These are phyloP conservation scores for Canavalia ensiformis DNA, from an alignment of 306 rosid genomes.

Conservation along the genomic window DNA sequence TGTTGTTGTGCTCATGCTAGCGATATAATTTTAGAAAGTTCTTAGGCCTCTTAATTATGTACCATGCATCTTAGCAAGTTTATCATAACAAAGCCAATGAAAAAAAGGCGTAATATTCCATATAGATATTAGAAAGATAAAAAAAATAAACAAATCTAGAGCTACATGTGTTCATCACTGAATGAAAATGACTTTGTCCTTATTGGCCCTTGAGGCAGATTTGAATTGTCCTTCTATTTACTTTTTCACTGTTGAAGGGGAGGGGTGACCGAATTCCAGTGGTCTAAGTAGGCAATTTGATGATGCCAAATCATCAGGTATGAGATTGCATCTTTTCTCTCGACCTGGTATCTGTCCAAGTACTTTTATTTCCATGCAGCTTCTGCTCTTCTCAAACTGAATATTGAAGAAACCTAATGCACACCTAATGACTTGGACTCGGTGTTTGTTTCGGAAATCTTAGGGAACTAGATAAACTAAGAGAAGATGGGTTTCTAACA, in stretches of 20 bases:
- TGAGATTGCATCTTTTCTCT: conserved; percentile 16
- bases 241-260: conserved; percentile 21
- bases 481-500: conserved; percentile 61
- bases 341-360: conserved; percentile 31
- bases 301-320: conserved; percentile 15
- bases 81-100: not conserved
- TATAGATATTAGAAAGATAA: not conserved
- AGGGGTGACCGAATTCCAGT: conserved; percentile 13
- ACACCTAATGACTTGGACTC: conserved; percentile 53
- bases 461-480: conserved; percentile 59
- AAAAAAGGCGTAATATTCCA: conserved; percentile 19
- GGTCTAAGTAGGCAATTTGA: conserved; percentile 22
- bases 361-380: conserved; percentile 34
- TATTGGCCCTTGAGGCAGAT: conserved; percentile 11
- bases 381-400: conserved; percentile 29
- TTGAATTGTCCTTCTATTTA: not conserved
- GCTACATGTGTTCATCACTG: not conserved
- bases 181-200: conserved; percentile 28
- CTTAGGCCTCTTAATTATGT: conserved; percentile 27
- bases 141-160: not conserved
- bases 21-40: not conserved
- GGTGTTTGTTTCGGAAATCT: conserved; percentile 66
- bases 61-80: not conserved
- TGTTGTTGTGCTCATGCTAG: conserved; percentile 27
- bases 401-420: conserved; percentile 17